Base-by-base conservation (phyloP, 2,329 filamentous ascomycete genomes). In the Penicillium griseofulvum region DNA sequence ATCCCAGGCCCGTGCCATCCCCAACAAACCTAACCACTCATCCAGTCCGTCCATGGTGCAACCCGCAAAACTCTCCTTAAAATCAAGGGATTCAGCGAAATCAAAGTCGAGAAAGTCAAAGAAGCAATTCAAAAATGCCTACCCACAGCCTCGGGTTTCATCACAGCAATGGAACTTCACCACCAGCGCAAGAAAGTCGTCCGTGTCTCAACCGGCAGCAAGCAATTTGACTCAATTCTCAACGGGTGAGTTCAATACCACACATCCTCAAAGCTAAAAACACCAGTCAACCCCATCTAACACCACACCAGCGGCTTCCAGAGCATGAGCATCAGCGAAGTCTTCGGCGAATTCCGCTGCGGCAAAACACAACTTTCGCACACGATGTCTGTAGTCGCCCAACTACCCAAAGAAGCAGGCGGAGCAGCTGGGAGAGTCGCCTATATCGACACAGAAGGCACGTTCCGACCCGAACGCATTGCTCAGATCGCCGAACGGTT, bases 21-120 rank as follows among this genome's bases (percentile, higher is more conserved):
- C 14, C 28, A 17, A 37, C 11, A 24, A 31, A 47, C 2, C 48
- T 48, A 38, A 39, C 17, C 34, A 52, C 8, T 26, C 17, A 43
- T 24, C 42, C 61, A 86, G 83, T 81, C 82, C 42, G 82, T 88
- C 34, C 80, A 85, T 60, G 76, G 79, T 16, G 82, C 83, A 16
- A 86, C 83, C 39, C 80, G 83, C 49, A 82, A 80, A 64, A 83
- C 78, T 17, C 76, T 88, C 16, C 72, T 84, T 50, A 87, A 84
- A 68, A 87, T 88, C 70, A 87, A 87, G 65, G 86, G 86, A 9
- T 87, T 88, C 71, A 87, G 85, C 54, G 86, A 88, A 67, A 78
- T 84, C 65, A 88, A 88, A 69, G 86, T 88, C 4, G 86, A 88
- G 60, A 88, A 88, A 69, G 80, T 88, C 67, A 88, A 87, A 66